Evolutionary conservation across 2,329 filamentous ascomycete species (phyloP), one percentile per base, ranked within the genome.

Genomic region (Paracoccidioides lutzii): DNA sequence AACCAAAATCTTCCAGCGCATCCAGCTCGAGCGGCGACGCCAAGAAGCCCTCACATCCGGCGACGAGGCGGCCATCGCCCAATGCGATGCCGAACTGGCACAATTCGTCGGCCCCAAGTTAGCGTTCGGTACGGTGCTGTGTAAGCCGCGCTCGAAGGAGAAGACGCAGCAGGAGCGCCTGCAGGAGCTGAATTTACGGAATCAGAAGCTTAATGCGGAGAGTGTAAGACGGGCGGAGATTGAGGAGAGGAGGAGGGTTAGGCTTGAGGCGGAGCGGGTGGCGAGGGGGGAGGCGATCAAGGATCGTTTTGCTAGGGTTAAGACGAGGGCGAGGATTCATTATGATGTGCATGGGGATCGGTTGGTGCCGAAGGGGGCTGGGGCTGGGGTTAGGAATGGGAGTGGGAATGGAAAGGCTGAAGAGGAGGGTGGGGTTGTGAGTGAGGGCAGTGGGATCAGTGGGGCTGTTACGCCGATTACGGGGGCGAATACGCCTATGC

Each of bases 141-240:
- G 77, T 35, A 83, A 82, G 64, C 78, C 79, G 60, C 74, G 78
- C 32, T 65, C 73, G 58, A 70, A 76, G 63, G 75, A 78, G 7
- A 75, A 79, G 38, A 77, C 76, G 9, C 86, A 94, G 69, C 88
- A 91, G 68, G 88, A 95, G 60, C 84, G 87, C 33, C 79, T 97
- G 30, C 87, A 88, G 0, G 81, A 86, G 65, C 78, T 95, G 61
- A 98, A 98, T 71, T 78, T 81, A 33, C 82, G 87, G 66, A 96
- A 95, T 71, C 84, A 91, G 59, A 83, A 84, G 57, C 80, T 84
- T 62, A 96, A 96, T 66, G 80, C 81, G n/a, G 88, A 95, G 67
- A 84, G 87, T 50, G 87, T 97, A n/a, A 88, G 91, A 58, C 87
- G 88, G 69, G 91, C 90, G 0, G 87, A 96, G 67, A 77, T 95